phyloP scores from a whole-genome alignment of 176 grass and related monocot species.

The Carex pumila region DNA sequence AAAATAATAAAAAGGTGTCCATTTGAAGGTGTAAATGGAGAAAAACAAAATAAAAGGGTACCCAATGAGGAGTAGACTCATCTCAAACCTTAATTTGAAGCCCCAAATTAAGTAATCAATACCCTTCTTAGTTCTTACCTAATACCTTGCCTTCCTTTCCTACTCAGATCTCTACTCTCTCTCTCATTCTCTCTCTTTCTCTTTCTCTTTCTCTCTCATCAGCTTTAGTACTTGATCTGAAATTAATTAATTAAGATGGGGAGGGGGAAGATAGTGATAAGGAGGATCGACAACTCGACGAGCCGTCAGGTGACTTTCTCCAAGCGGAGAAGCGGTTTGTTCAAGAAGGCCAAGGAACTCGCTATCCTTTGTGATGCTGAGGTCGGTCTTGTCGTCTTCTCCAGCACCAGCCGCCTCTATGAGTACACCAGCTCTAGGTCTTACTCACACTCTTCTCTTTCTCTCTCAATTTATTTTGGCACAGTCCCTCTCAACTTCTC shows the following conservation, averaged over 20 bases:
- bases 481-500: background rate
- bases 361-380: conserved; percentile 89
- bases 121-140: background rate
- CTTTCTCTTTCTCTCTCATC: background rate
- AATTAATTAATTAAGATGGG: conserved; percentile 38
- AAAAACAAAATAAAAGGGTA: background rate
- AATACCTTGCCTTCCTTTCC: background rate
- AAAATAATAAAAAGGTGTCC: background rate
- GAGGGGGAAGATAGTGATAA: conserved; percentile 79
- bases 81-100: background rate
- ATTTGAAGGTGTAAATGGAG: background rate
- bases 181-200: background rate
- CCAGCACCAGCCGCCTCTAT: conserved; percentile 73
- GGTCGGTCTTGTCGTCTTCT: conserved; percentile 84
- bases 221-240: background rate
- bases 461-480: background rate
- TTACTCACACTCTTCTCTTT: background rate
- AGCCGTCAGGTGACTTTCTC: conserved; percentile 93
- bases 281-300: conserved; percentile 83
- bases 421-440: conserved; percentile 75
- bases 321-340: conserved; percentile 65
- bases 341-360: conserved; percentile 89
- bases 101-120: conserved; percentile 13
- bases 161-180: conserved; percentile 12
- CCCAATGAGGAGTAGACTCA: no score